phyloP scores from a whole-genome alignment of 192 early-diverging fungal species.

The Coemansia sp. region DNA sequence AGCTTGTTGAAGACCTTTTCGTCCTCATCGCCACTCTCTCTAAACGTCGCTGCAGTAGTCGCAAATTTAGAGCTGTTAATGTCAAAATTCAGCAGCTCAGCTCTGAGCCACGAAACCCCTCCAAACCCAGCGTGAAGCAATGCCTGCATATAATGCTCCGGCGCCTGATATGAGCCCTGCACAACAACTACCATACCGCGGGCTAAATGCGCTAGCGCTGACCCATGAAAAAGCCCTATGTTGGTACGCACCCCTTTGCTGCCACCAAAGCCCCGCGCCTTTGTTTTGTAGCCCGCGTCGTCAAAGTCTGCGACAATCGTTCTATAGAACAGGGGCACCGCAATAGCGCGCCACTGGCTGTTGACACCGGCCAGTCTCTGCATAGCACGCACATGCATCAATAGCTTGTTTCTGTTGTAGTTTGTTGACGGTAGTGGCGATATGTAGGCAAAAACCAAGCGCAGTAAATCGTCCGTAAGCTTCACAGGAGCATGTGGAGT shows the following conservation, averaged over 20 bases:
- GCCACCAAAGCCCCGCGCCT: background rate
- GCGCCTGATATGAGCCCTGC: background rate
- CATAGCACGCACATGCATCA: background rate
- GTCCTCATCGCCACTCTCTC: background rate
- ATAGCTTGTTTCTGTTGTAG: background rate
- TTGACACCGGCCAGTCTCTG: background rate
- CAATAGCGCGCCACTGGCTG: background rate
- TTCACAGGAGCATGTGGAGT: too few relatives aligned
- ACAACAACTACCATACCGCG: background rate
- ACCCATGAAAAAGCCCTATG: background rate
- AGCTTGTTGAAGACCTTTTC: background rate
- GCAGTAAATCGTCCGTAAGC: background rate
- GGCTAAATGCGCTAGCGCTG: background rate
- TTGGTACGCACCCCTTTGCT: background rate
- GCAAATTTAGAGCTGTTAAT: background rate
- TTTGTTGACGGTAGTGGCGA: background rate
- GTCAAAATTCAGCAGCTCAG: background rate
- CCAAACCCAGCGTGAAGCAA: background rate
- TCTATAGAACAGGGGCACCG: background rate
- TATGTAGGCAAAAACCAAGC: background rate
- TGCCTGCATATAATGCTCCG: background rate
- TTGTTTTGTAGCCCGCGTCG: background rate
- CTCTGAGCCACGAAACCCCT: background rate
- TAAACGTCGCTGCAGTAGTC: background rate
- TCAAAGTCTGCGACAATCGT: background rate